These are phyloP conservation scores for Phytophthora meadii DNA, from an alignment of 352 stramenopile species.

Conservation along the genomic window DNA sequence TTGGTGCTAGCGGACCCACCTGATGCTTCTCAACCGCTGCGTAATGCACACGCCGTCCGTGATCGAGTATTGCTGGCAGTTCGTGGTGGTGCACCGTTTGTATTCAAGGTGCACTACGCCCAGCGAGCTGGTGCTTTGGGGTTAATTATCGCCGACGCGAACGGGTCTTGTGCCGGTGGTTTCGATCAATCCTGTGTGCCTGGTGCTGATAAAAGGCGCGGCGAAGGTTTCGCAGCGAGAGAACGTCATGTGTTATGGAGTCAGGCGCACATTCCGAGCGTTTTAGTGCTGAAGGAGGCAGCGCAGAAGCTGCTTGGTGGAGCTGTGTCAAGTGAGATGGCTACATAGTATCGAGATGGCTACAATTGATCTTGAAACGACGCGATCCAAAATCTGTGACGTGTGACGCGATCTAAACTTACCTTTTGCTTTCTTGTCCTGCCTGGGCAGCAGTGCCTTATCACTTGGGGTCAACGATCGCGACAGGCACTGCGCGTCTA, in stretches of 20 bases:
- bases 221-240: constrained; percentile 65
- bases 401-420: constrained; percentile 15
- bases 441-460: neutral
- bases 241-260: constrained; percentile 67
- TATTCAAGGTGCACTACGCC: constrained; percentile 73
- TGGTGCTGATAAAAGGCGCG: constrained; percentile 48
- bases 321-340: constrained; percentile 10
- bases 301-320: constrained; percentile 41
- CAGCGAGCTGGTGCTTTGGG: constrained; percentile 72
- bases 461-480: constrained; percentile 9
- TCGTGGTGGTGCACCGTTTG: constrained; percentile 60
- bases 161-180: constrained; percentile 44
- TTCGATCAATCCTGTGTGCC: constrained; percentile 83
- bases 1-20: constrained; percentile 68
- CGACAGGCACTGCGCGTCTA: constrained; percentile 14
- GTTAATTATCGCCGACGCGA: constrained; percentile 65
- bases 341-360: constrained; percentile 11
- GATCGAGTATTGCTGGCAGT: constrained; percentile 68
- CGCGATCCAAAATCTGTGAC: constrained; percentile 38
- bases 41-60: constrained; percentile 54
- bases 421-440: neutral
- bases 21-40: constrained; percentile 57
- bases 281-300: constrained; percentile 49
- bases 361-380: constrained; percentile 20
- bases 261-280: constrained; percentile 66